Percentiles rank a stretch among this genome's conserved stretches.
These are phyloP conservation scores for Pelargonium nanum DNA, from an alignment of 345 rosid genomes.

Conservation along the genomic window DNA sequence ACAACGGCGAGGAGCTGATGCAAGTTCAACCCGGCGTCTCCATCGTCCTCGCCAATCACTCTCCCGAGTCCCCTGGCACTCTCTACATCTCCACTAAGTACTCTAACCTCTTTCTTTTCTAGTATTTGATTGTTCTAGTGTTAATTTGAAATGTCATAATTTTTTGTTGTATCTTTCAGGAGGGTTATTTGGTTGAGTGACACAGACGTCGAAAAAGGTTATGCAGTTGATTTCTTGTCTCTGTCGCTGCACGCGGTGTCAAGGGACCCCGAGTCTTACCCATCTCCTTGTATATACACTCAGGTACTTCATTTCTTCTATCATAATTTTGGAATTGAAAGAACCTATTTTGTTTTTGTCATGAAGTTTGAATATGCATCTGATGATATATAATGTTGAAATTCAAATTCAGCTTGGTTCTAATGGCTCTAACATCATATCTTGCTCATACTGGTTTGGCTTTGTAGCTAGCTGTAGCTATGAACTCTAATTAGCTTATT, in stretches of 20 bases:
- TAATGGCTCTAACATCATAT: too few species aligned
- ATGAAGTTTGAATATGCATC: too few species aligned
- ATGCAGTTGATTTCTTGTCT: slow-evolving; percentile 76
- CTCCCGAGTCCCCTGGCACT: slow-evolving; percentile 69
- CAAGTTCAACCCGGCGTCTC: slow-evolving; percentile 66
- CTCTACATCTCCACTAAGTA: slow-evolving; percentile 78
- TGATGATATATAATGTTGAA: too few species aligned
- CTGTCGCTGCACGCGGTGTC: slow-evolving; percentile 86
- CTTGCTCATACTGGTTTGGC: too few species aligned
- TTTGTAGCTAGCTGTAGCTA: too few species aligned
- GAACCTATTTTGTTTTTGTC: neutral
- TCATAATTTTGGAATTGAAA: neutral
- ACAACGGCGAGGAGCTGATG: slow-evolving; percentile 70
- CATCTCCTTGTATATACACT: slow-evolving; percentile 78
- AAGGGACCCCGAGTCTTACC: slow-evolving; percentile 74
- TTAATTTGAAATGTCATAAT: neutral
- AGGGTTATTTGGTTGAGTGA: slow-evolving; percentile 82
- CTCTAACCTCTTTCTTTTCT: neutral
- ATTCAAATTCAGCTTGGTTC: too few species aligned
- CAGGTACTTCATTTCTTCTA: slow-evolving; percentile 34
- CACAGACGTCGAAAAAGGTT: slow-evolving; percentile 56
- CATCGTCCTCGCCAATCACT: slow-evolving; percentile 50
- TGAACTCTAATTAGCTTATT: too few species aligned
- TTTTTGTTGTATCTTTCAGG: slow-evolving; percentile 31
- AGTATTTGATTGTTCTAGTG: neutral